Percentiles rank a stretch among this genome's conserved stretches.
Evolutionary conservation across 805 yeast species (phyloP).

Genomic region (Wickerhamomyces ciferrii): DNA sequence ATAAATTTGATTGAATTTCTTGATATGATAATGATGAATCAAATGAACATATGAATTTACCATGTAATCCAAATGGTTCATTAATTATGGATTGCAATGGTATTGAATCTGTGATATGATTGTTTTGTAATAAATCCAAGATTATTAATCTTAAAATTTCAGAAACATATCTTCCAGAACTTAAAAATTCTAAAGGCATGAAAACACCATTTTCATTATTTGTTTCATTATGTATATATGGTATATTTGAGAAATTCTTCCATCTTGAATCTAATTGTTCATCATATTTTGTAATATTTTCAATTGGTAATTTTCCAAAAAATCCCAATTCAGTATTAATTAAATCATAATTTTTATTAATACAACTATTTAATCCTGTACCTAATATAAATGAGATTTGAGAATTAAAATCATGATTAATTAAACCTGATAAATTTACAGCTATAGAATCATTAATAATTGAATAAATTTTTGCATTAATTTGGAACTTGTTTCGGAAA

Average conservation of each 20-base stretch:
- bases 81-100: neutral
- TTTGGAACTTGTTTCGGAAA: conserved; percentile 16
- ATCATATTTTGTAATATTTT: conserved; percentile 34
- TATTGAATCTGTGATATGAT: neutral
- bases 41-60: conserved; percentile 6
- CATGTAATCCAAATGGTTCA: conserved; percentile 7
- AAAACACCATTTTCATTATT: conserved; percentile 22
- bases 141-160: conserved; percentile 44
- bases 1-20: neutral
- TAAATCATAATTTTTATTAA: conserved; percentile 23
- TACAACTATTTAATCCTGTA: conserved; percentile 59
- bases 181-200: conserved; percentile 53
- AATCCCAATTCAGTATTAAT: conserved; percentile 52
- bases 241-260: neutral
- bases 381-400: conserved; percentile 58
- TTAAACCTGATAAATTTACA: conserved; percentile 49
- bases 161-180: conserved; percentile 52
- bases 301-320: conserved; percentile 35
- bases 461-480: conserved; percentile 33
- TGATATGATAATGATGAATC: conserved; percentile 1
- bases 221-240: conserved; percentile 9
- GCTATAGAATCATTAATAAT: conserved; percentile 66
- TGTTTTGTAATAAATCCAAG: conserved; percentile 20
- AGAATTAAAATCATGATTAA: conserved; percentile 21
- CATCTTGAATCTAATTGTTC: conserved; percentile 30